These are phyloP conservation scores for Bolboschoenoplectus hybrid DNA, from an alignment of 202 grass and related monocot species.

Conservation along the genomic window DNA sequence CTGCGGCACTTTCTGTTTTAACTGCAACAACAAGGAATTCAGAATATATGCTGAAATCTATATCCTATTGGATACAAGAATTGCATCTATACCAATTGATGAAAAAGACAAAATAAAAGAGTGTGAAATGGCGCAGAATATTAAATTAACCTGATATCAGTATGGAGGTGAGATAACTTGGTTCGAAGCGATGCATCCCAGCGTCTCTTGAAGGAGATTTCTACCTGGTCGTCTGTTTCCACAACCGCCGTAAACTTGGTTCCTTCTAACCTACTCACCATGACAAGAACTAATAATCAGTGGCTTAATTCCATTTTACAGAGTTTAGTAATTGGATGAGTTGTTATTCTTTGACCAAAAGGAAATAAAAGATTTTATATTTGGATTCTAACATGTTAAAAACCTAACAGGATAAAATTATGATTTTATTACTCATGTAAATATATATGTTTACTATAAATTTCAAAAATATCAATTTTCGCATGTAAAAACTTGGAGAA, in stretches of 20 bases:
- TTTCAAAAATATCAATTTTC: background rate
- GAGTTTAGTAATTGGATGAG: background rate
- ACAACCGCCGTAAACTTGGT: conserved; percentile 47
- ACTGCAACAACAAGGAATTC: background rate
- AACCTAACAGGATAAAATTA: background rate
- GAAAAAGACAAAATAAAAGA: background rate
- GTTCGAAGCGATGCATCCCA: conserved; percentile 45
- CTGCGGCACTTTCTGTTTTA: background rate
- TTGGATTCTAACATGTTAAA: background rate
- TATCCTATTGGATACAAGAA: background rate
- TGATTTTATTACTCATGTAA: background rate
- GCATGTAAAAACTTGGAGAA: background rate
- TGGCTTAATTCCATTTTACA: background rate
- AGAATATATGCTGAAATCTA: background rate
- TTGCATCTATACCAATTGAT: background rate
- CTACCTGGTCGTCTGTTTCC: conserved; percentile 46
- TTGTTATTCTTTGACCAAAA: background rate
- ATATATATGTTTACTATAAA: background rate
- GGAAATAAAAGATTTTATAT: background rate
- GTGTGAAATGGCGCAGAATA: background rate
- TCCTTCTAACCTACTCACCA: conserved; percentile 51
- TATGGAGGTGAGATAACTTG: conserved; percentile 29
- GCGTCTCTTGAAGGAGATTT: conserved; percentile 58
- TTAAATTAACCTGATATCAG: conserved; percentile 52
- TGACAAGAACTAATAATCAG: background rate